These are phyloP conservation scores for Euphrasia confusa DNA, from an alignment of 257 asterid species.

Conservation along the genomic window DNA sequence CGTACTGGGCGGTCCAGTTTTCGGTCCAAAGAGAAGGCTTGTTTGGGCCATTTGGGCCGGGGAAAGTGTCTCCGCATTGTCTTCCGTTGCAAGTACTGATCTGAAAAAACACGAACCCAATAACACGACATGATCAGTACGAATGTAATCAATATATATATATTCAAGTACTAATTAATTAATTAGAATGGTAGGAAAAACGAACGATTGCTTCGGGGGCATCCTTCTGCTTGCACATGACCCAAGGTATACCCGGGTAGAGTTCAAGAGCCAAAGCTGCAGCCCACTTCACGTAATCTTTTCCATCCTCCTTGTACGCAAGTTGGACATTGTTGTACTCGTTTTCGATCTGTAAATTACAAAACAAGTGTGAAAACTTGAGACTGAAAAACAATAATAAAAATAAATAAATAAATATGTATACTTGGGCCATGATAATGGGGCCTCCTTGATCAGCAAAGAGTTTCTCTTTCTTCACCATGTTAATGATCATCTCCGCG, in stretches of 20 bases:
- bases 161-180: too few species aligned
- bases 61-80: constrained; percentile 83
- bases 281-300: constrained; percentile 73
- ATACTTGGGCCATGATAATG: constrained; percentile 81
- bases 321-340: constrained; percentile 78
- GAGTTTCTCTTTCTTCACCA: constrained; percentile 63
- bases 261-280: constrained; percentile 66
- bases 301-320: constrained; percentile 61
- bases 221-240: constrained; percentile 92
- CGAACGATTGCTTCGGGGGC: constrained; percentile 53
- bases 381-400: background rate
- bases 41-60: constrained; percentile 76
- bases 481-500: constrained; percentile 43
- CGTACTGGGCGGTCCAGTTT: constrained; percentile 98
- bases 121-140: too few species aligned
- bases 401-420: background rate
- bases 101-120: constrained; percentile 27
- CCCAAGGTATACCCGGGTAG: constrained; percentile 66
- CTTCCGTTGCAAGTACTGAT: constrained; percentile 93
- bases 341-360: constrained; percentile 56
- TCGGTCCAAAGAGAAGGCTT: constrained; percentile 96
- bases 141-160: too few species aligned
- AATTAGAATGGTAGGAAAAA: background rate
- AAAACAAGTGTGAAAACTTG: background rate
- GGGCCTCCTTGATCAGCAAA: constrained; percentile 99